Evolutionary conservation across 306 rosid species (phyloP).

Genomic region (Medicago ruthenica): DNA sequence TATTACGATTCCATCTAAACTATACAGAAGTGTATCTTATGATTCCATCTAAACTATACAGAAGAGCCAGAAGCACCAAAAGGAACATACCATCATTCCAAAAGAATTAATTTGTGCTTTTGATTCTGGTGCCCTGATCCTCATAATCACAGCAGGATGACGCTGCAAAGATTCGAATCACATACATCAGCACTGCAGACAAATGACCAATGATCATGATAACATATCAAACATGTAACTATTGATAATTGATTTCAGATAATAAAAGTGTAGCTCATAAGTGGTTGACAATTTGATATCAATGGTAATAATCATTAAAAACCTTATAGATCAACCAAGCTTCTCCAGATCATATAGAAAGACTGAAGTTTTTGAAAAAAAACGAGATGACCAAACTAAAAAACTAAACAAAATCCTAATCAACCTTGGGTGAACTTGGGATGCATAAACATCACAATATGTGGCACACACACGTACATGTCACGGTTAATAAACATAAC

Average conservation of each 20-base stretch:
- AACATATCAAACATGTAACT: not conserved
- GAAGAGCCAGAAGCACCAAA: not conserved
- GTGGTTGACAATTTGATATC: not conserved
- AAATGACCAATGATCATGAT: conserved; percentile 26
- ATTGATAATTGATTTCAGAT: conserved; percentile 15
- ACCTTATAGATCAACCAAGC: conserved; percentile 22
- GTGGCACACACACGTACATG: not conserved
- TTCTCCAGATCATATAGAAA: not conserved
- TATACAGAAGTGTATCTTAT: no score
- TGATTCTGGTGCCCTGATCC: conserved; percentile 93
- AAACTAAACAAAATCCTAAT: conserved; percentile 5
- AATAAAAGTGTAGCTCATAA: not conserved
- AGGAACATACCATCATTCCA: conserved; percentile 81
- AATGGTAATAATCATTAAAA: conserved; percentile 8
- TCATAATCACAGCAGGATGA: conserved; percentile 94
- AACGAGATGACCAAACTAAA: not conserved
- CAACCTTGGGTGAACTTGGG: not conserved
- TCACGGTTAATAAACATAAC: conserved; percentile 16
- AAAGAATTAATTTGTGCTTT: conserved; percentile 89
- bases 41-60: conserved; percentile 5
- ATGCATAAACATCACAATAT: not conserved
- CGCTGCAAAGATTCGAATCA: conserved; percentile 63
- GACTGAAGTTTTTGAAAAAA: not conserved
- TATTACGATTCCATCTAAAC: not conserved
- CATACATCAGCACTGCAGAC: conserved; percentile 25